Evolutionary conservation across 805 yeast genomes (phyloP).

Genomic region (Metschnikowia matae): DNA sequence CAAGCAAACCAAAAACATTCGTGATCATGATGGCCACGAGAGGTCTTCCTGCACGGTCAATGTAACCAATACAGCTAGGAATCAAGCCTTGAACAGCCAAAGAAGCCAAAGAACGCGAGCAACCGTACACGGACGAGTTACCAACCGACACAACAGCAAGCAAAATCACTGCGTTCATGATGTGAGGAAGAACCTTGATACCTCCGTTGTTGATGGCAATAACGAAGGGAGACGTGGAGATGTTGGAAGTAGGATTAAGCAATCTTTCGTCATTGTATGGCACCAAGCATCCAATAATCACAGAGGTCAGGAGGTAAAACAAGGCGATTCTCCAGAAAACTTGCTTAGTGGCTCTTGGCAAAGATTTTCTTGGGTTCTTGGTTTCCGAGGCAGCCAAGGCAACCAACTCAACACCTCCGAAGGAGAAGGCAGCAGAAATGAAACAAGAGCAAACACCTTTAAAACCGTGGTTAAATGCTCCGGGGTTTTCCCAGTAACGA

Average conservation of each 20-base stretch:
- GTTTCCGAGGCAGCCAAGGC: slow-evolving; percentile 59
- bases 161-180: slow-evolving; percentile 27
- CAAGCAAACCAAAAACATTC: slow-evolving; percentile 38
- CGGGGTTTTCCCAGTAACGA: slow-evolving; percentile 50
- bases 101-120: slow-evolving; percentile 58
- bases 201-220: slow-evolving; percentile 29
- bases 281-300: slow-evolving; percentile 49
- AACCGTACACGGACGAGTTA: slow-evolving; percentile 28
- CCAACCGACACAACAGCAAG: slow-evolving; percentile 29
- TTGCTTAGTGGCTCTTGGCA: slow-evolving; percentile 54
- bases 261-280: slow-evolving; percentile 39
- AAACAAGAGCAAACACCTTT: slow-evolving; percentile 53
- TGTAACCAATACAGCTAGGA: slow-evolving; percentile 54
- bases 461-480: slow-evolving; percentile 50
- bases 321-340: slow-evolving; percentile 52
- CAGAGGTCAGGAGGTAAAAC: slow-evolving; percentile 46
- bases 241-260: slow-evolving; percentile 16
- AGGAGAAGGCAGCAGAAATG: slow-evolving; percentile 56
- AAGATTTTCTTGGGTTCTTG: slow-evolving; percentile 49
- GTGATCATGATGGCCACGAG: slow-evolving; percentile 51
- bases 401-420: slow-evolving; percentile 59
- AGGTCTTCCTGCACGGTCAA: slow-evolving; percentile 68
- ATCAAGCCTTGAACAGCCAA: slow-evolving; percentile 62
- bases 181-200: slow-evolving; percentile 23
- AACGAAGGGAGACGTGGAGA: slow-evolving; percentile 27